Evolutionary conservation across 1,284 basidiomycete species (phyloP).

Genomic region (Lentinus polychrous): DNA sequence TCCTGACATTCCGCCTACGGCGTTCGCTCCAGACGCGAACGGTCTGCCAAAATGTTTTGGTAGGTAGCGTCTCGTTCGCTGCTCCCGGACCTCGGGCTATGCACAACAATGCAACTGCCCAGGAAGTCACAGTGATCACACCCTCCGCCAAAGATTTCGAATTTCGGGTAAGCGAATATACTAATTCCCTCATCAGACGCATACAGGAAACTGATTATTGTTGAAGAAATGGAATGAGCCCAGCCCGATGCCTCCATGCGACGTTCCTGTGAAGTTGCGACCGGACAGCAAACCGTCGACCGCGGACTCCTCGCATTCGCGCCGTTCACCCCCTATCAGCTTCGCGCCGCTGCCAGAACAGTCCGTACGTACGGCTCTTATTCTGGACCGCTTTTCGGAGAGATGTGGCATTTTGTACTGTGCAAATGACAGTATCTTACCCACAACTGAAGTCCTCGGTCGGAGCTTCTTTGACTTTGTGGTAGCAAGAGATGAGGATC

Average conservation of each 20-base stretch:
- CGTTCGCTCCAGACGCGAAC: slow-evolving; percentile 37
- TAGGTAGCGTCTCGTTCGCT: slow-evolving; percentile 70
- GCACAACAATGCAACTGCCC: slow-evolving; percentile 71
- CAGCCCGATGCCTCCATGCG: slow-evolving; percentile 43
- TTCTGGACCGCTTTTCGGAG: slow-evolving; percentile 65
- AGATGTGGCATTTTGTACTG: slow-evolving; percentile 59
- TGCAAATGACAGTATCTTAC: slow-evolving; percentile 61
- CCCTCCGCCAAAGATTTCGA: slow-evolving; percentile 60
- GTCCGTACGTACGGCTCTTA: slow-evolving; percentile 63
- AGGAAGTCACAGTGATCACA: slow-evolving; percentile 67
- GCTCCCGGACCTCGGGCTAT: slow-evolving; percentile 62
- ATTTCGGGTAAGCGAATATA: slow-evolving; percentile 45
- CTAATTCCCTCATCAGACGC: slow-evolving; percentile 1
- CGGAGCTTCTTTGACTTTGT: slow-evolving; percentile 75
- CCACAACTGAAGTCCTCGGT: slow-evolving; percentile 47
- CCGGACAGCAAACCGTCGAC: slow-evolving; percentile 4
- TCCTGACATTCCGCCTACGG: not conserved
- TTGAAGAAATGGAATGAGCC: slow-evolving; percentile 66
- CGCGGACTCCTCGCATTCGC: slow-evolving; percentile 8
- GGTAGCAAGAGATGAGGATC: slow-evolving; percentile 46
- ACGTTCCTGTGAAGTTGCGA: slow-evolving; percentile 11
- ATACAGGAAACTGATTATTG: too few relatives aligned
- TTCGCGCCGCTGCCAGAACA: slow-evolving; percentile 56
- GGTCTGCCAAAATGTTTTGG: slow-evolving; percentile 66
- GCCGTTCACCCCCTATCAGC: slow-evolving; percentile 26